These are phyloP conservation scores for Penicillium occitanis DNA, from an alignment of 2,329 filamentous ascomycete species.

Conservation along the genomic window DNA sequence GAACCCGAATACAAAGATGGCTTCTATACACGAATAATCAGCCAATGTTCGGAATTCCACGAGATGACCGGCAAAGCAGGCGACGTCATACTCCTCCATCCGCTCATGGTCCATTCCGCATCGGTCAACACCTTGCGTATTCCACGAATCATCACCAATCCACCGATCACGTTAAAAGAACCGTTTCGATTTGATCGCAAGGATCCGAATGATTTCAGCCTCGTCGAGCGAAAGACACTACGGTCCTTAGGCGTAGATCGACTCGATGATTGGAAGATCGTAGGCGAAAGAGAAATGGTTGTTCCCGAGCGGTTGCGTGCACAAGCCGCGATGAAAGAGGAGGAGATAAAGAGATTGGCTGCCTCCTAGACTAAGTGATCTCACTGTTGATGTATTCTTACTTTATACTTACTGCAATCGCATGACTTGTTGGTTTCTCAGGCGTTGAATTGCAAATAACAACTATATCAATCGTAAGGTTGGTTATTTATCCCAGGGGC, in stretches of 20 bases:
- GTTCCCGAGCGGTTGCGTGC: slow-evolving; percentile 49
- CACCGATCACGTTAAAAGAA: slow-evolving; percentile 52
- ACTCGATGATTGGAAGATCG: slow-evolving; percentile 51
- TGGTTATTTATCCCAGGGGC: not conserved
- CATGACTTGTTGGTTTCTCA: not conserved
- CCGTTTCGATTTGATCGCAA: slow-evolving; percentile 53
- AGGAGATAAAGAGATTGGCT: slow-evolving; percentile 44
- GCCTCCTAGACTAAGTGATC: not conserved
- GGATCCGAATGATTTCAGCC: slow-evolving; percentile 48
- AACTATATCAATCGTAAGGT: not conserved
- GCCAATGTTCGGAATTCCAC: slow-evolving; percentile 46
- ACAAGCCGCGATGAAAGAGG: slow-evolving; percentile 33
- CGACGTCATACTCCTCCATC: slow-evolving; percentile 57
- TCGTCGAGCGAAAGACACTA: slow-evolving; percentile 56
- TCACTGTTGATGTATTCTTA: not conserved
- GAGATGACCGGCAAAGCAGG: slow-evolving; percentile 55
- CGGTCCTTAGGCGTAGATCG: slow-evolving; percentile 48
- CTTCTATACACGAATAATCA: slow-evolving; percentile 44
- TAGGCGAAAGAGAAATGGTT: slow-evolving; percentile 44
- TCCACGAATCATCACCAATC: slow-evolving; percentile 57
- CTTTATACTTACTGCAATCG: not conserved
- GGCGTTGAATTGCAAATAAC: not conserved
- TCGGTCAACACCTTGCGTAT: slow-evolving; percentile 51
- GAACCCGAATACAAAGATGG: slow-evolving; percentile 23
- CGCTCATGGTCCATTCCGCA: slow-evolving; percentile 57